Conservation (phyloP, 257 asterid genomes). For the Solanum appendiculatum region DNA sequence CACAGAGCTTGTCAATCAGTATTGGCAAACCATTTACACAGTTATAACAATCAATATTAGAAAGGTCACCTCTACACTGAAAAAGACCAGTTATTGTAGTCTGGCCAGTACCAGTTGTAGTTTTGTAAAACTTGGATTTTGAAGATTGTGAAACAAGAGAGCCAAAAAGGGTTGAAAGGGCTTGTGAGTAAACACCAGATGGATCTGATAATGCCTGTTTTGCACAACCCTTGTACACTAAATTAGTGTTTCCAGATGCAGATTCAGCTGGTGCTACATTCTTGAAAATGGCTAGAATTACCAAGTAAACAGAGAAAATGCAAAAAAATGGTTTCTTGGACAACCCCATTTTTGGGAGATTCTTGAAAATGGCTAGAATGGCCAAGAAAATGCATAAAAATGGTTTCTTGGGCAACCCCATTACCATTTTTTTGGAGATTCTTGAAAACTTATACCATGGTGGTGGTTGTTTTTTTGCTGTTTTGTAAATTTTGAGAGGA, state of each 20-base stretch:
- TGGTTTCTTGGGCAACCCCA: constrained; percentile 38
- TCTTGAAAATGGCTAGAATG: constrained; percentile 19
- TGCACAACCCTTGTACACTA: constrained; percentile 94
- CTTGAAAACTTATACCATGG: constrained; percentile 48
- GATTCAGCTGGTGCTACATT: constrained; percentile 31
- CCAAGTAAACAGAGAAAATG: constrained; percentile 17
- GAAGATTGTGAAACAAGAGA: constrained; percentile 83
- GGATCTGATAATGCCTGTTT: constrained; percentile 83
- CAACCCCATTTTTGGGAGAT: constrained; percentile 29
- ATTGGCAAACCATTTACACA: constrained; percentile 79
- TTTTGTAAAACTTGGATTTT: constrained; percentile 62
- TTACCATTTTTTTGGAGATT: constrained; percentile 22
- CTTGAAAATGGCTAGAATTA: constrained; percentile 21
- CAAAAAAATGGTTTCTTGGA: constrained; percentile 27
- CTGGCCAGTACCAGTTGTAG: constrained; percentile 61
- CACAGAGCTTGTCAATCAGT: constrained; percentile 84
- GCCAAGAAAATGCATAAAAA: constrained; percentile 18
- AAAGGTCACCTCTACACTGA: constrained; percentile 84
- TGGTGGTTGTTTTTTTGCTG: background rate
- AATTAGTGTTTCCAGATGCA: constrained; percentile 50
- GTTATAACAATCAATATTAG: constrained; percentile 77
- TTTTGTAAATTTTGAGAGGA: background rate
- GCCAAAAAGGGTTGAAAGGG: constrained; percentile 75
- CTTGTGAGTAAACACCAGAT: constrained; percentile 74
- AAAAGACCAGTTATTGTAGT: constrained; percentile 67